phyloP scores from a whole-genome alignment of 768 basidiomycete species.

The Tylopilus vinaceipallidus region DNA sequence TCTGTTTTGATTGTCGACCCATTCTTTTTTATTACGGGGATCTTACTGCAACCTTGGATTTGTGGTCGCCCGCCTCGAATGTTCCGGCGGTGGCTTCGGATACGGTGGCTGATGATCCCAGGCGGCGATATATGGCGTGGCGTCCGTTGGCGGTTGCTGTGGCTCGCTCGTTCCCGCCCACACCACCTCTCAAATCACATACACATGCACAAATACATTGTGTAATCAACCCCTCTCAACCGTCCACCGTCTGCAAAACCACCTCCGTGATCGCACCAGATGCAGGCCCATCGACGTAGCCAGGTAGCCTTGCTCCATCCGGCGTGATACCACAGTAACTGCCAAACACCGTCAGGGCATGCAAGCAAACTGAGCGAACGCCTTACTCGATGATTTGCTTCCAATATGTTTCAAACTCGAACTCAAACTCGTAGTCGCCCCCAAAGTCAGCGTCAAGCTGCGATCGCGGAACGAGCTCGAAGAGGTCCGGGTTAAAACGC shows the following conservation, averaged over 20 bases:
- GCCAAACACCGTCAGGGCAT: conserved; percentile 4
- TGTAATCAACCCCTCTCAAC: conserved; percentile 21
- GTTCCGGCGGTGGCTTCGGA: conserved; percentile 18
- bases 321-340: conserved; percentile 56
- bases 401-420: conserved; percentile 77
- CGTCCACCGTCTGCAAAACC: no score
- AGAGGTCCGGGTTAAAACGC: conserved; percentile 83
- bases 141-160: conserved; percentile 21
- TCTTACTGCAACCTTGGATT: conserved; percentile 10
- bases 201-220: conserved; percentile 25
- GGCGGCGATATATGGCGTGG: conserved; percentile 26
- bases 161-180: conserved; percentile 6
- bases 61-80: conserved; percentile 3
- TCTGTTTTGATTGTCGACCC: conserved; percentile 35
- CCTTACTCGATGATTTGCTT: conserved; percentile 64
- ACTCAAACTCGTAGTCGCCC: conserved; percentile 71
- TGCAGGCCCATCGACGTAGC: conserved; percentile 33
- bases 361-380: neutral
- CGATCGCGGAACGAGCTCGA: conserved; percentile 66
- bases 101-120: conserved; percentile 29
- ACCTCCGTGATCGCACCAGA: no score
- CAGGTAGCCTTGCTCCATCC: conserved; percentile 48
- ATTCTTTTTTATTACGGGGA: conserved; percentile 21
- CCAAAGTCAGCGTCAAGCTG: conserved; percentile 86
- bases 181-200: neutral